Evolutionary conservation across 2,329 filamentous ascomycete species (phyloP).

Genomic region (Dichotomopilus funicola): DNA sequence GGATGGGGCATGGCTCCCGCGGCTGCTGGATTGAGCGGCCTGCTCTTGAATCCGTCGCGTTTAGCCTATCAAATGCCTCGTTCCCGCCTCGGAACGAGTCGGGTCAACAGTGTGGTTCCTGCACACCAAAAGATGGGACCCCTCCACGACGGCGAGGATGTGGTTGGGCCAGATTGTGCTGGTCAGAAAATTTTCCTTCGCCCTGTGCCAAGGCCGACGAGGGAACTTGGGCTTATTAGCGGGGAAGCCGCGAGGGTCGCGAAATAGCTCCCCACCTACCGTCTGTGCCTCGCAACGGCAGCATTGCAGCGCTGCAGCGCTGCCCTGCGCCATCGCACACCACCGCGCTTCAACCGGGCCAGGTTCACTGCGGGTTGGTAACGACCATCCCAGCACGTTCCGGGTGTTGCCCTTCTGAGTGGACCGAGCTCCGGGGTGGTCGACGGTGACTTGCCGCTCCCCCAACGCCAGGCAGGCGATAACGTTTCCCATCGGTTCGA

Average conservation of each 20-base stretch:
- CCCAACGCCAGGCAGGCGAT: no score
- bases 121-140: constrained; percentile 13
- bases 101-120: constrained; percentile 9
- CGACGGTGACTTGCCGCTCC: background rate
- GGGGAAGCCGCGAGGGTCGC: no score
- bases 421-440: constrained; percentile 5
- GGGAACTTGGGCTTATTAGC: background rate
- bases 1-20: background rate
- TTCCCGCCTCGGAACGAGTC: constrained; percentile 20
- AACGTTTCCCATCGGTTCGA: no score
- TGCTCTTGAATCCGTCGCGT: constrained; percentile 12
- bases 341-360: background rate
- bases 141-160: constrained; percentile 11
- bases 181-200: constrained; percentile 7
- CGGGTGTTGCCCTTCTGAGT: constrained; percentile 10
- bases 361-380: background rate
- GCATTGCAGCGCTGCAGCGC: background rate
- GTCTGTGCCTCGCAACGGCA: constrained; percentile 4
- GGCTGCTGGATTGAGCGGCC: background rate
- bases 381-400: constrained; percentile 14
- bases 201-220: background rate
- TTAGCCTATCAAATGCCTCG: constrained; percentile 21
- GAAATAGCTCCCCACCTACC: background rate
- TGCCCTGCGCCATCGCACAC: background rate
- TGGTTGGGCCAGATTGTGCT: constrained; percentile 7